Base-by-base conservation (phyloP, 2,329 filamentous ascomycete genomes). In the Exophiala bonariae region DNA sequence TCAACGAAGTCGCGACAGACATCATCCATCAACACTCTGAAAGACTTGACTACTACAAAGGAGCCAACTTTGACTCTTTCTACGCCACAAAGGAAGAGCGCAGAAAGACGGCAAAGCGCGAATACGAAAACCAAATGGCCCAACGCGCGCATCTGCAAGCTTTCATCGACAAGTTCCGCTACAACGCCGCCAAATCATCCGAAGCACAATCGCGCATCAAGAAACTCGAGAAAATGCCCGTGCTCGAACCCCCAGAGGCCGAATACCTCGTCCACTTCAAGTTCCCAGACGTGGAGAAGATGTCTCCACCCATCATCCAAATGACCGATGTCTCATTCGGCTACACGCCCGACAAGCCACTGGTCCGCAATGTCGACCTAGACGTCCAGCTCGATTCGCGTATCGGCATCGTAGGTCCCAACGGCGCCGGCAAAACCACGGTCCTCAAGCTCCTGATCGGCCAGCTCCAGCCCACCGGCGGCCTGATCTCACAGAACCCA, bases 91-190 rank as follows among this genome's bases (percentile, higher is more conserved):
- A 90, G 64, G 93, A 99, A 70, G 93, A 99, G 71, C 85, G 93
- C 56, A 87, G 92, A 67, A 99, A 99, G 83, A 91, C 88, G 36
- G 90, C 91, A 34, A 92, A 93, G 78, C 86, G 89, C 62, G 93
- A 99, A 70, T 99, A 99, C 71, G 93, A 99, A 71, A 97, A 95
- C 71, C 93, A 99, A 66, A 96, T 97, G 89, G 89, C 80, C 1
- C 83, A 92, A 69, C 82, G 93, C 59, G 89, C 90, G 23, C 93
- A 99, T 76, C 73, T 99, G 55, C 93, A 99, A 75, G 85, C 89
- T 20, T 99, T 99, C 71, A 99, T 99, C 73, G 93, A 99, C 80
- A 99, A 99, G 73, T 99, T 99, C 79, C 84, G 93, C 43, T 99
- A 99, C 79, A 99, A 99, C 66, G 93, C 93, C 20, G 93, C 92